Conservation (phyloP, 169 alveolate species). For the Cystoisospora suis region DNA sequence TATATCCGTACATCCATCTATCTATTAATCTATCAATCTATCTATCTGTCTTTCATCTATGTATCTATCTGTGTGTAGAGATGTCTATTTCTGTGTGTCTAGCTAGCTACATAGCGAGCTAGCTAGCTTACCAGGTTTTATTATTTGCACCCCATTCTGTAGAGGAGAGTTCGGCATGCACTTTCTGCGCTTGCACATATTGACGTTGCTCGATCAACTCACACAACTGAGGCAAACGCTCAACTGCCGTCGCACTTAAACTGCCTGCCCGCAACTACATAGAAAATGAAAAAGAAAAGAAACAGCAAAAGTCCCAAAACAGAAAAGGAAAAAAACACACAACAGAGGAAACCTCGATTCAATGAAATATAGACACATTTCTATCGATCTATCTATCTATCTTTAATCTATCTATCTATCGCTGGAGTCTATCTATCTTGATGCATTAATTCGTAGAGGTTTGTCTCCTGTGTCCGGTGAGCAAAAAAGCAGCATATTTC, state of each 20-base stretch:
- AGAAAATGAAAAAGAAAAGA: not conserved
- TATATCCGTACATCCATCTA: not conserved
- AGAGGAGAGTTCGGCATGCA: constrained; percentile 56
- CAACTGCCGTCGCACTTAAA: constrained; percentile 20
- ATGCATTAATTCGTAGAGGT: no score
- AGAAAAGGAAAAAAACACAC: not conserved
- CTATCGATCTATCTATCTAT: no score
- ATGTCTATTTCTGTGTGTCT: not conserved
- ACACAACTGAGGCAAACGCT: constrained; percentile 43
- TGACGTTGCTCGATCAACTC: constrained; percentile 1
- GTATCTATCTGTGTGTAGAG: not conserved
- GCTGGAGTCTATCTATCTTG: no score
- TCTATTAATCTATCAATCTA: not conserved
- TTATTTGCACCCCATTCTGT: constrained; percentile 49
- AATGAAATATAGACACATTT: no score
- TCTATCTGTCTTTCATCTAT: not conserved
- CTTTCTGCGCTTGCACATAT: constrained; percentile 36
- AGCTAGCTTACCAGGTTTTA: constrained; percentile 32
- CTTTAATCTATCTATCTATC: no score
- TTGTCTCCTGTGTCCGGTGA: no score
- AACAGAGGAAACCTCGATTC: not conserved
- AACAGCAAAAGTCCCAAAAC: not conserved
- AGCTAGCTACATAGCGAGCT: not conserved
- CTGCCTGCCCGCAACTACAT: constrained; percentile 45
- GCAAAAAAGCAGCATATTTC: no score